A percentile compares a stretch with the other conserved stretches of the same genome.
Conservation (phyloP, 345 rosid species). For the Geranium brycei region DNA sequence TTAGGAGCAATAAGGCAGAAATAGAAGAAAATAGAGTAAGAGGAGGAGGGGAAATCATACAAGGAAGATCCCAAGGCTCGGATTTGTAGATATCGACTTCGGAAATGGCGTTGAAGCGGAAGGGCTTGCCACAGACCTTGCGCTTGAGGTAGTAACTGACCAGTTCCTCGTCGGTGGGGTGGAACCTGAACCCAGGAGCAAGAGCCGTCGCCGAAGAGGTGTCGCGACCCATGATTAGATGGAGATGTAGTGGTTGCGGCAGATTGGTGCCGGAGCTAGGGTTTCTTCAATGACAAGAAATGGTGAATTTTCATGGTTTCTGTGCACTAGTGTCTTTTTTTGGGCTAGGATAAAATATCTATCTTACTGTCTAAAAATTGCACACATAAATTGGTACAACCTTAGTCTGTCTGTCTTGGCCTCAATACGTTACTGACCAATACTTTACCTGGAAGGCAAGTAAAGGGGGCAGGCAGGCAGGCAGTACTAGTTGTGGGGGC, state of each 20-base stretch:
- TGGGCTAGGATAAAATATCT: no score
- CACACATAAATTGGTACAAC: no score
- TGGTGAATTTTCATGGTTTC: background rate
- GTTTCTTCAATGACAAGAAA: background rate
- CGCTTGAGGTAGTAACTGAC: conserved; percentile 76
- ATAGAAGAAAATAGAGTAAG: background rate
- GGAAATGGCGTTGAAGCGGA: conserved; percentile 58
- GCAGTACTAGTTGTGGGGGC: no score
- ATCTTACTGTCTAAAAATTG: no score
- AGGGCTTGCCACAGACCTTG: conserved; percentile 54
- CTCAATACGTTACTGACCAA: background rate
- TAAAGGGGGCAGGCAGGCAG: background rate
- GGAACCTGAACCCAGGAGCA: conserved; percentile 92
- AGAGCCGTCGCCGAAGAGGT: conserved; percentile 29
- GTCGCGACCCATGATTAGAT: conserved; percentile 5
- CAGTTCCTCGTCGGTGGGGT: conserved; percentile 87
- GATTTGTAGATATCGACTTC: conserved; percentile 82
- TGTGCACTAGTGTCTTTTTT: background rate
- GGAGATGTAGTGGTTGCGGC: background rate
- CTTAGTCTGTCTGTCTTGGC: no score
- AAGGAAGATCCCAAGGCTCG: conserved; percentile 84
- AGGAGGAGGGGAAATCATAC: conserved; percentile 15
- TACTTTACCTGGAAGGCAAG: background rate
- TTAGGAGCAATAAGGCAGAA: background rate
- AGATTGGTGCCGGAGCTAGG: background rate